Conservation (phyloP, 768 basidiomycete species). For the Leccinum variicolor region DNA sequence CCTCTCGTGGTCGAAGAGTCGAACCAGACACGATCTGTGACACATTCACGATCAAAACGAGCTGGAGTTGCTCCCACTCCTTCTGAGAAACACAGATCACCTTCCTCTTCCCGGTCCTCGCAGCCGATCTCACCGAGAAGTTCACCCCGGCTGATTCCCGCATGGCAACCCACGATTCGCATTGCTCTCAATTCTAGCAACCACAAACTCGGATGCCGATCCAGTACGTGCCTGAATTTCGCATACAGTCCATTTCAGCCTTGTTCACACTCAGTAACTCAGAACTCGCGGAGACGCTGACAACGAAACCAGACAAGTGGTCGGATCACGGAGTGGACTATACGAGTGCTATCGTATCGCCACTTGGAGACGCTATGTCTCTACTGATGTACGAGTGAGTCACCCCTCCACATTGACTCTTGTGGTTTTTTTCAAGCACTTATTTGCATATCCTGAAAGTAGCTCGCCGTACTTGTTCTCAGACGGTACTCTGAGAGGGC, state of each 20-base stretch:
- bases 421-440: too few relatives aligned
- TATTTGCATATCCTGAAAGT: too few relatives aligned
- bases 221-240: background rate
- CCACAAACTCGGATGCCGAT: constrained; percentile 12
- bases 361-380: too few relatives aligned
- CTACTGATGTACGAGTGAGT: too few relatives aligned
- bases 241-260: too few relatives aligned
- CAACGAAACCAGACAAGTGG: constrained; percentile 12
- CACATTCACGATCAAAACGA: background rate
- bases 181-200: constrained; percentile 7
- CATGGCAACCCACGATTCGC: background rate
- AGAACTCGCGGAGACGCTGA: constrained; percentile 2
- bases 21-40: constrained; percentile 2
- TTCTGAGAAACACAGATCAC: background rate
- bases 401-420: too few relatives aligned
- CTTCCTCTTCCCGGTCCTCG: background rate
- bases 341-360: too few relatives aligned
- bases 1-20: background rate
- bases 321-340: background rate
- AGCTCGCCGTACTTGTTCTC: background rate
- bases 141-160: background rate
- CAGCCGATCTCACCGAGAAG: background rate
- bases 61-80: background rate
- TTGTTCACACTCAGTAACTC: too few relatives aligned
- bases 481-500: too few relatives aligned